Evolutionary conservation across 2,329 filamentous ascomycete species (phyloP), one percentile per base, ranked within the genome.

Genomic region (Chaetomium globosum): DNA sequence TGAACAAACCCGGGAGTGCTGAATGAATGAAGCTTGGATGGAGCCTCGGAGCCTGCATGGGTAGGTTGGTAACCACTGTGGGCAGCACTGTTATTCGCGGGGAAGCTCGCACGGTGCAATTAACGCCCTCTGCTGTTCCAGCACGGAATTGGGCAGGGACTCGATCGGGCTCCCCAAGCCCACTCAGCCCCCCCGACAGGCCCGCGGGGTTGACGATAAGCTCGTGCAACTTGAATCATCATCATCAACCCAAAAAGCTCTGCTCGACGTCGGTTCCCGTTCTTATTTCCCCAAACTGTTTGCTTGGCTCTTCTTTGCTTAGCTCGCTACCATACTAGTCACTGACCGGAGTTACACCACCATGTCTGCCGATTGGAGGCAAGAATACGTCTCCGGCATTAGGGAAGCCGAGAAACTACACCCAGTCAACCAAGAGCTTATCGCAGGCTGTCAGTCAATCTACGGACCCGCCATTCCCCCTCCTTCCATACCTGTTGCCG

Each of bases 401-500:
- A 84, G 87, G 71, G 88, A 89, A 72, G 91, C 92, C 72, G 84
- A 87, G 73, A 84, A 87, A 68, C 89, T 92, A 65, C 83, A 80
- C 70, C 81, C 83, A 5, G 80, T 87, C 66, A 85, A 86, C 70
- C 80, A 81, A 73, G 84, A 87, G 60, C 84, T 96, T 67, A 90
- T 96, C 73, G 84, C 92, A 75, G 89, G 91, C 67, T 97, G 93
- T 96, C 76, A 71, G 93, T 96, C 76, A 71, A 86, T 76, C 28
- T 16, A 19, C 23, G 26, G 46, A 63, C 63, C 68, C 57, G 51
- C 64, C 56, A 52, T n/a, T 33, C 23, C 26, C 23, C 16, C 1
- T 26, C 23, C 33, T 28, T 39, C n/a, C n/a, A n/a, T 59, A 5
- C 39, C 16, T 43, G 16, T 43, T 43, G 39, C 16, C 3, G 1